Evolutionary conservation across 441 rosid species (phyloP).

Genomic region (Gossypium trilobum): DNA sequence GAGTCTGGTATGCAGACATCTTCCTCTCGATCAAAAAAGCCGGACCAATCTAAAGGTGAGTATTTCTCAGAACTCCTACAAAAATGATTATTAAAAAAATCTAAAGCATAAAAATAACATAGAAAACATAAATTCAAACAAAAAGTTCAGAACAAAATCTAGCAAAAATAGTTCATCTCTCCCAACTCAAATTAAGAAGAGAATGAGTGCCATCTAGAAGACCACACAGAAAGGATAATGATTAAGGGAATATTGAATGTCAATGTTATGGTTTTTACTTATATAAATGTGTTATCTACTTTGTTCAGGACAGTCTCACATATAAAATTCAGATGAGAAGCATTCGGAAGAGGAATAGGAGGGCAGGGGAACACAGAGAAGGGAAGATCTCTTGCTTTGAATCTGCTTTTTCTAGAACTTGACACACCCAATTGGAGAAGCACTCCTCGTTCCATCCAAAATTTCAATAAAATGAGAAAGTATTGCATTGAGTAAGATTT

Average conservation of each 20-base stretch:
- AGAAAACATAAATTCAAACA: not conserved
- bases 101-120: not conserved
- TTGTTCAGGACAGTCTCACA: not conserved
- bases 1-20: slow-evolving; percentile 59
- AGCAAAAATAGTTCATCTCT: not conserved
- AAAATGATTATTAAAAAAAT: not conserved
- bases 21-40: slow-evolving; percentile 63
- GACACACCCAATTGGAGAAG: not conserved
- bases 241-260: not conserved
- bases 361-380: not conserved
- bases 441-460: not conserved
- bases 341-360: not conserved
- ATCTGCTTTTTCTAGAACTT: not conserved
- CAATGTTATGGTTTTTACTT: not conserved
- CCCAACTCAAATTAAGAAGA: not conserved
- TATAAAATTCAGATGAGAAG: not conserved
- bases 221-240: not conserved
- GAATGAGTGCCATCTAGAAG: not conserved
- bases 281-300: not conserved
- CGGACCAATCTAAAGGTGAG: slow-evolving; percentile 61
- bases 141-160: not conserved
- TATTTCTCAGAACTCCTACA: slow-evolving; percentile 49
- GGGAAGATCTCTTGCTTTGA: not conserved
- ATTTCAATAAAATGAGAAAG: not conserved
- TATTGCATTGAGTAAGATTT: not conserved